Conservation (phyloP, 2,329 filamentous ascomycete species). For the Xylariaceae sp. region DNA sequence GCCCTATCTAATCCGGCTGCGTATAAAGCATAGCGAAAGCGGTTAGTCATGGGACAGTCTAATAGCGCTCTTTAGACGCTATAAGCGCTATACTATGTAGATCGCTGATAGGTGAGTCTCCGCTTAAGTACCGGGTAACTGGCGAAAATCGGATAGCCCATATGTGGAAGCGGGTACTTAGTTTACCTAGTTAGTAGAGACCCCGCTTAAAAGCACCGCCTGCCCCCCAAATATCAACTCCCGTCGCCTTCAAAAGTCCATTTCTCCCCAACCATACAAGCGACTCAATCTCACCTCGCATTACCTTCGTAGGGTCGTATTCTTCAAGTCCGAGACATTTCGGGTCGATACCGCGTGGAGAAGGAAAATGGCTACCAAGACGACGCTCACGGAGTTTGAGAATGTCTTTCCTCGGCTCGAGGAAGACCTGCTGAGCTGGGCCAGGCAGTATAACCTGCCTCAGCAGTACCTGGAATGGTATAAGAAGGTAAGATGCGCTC, state of each 20-base stretch:
- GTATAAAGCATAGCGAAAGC: too few species aligned
- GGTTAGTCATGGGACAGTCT: too few species aligned
- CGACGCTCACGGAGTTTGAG: conserved; percentile 83
- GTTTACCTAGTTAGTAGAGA: conserved; percentile 7
- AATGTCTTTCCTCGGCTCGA: conserved; percentile 81
- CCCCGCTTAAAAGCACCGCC: neutral
- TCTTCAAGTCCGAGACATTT: neutral
- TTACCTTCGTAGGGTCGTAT: neutral
- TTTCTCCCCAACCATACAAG: conserved; percentile 9
- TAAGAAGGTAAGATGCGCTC: conserved; percentile 56
- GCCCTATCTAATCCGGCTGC: too few species aligned
- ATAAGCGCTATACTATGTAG: neutral
- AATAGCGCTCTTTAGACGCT: neutral
- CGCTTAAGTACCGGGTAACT: neutral
- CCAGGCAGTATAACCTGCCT: conserved; percentile 76
- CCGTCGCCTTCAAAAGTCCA: conserved; percentile 1
- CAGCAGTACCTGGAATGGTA: conserved; percentile 79
- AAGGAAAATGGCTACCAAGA: conserved; percentile 58
- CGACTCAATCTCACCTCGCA: neutral
- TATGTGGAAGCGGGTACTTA: conserved; percentile 15
- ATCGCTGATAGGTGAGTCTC: neutral
- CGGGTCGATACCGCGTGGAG: neutral
- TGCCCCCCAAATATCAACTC: conserved; percentile 18
- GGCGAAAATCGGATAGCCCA: conserved; percentile 11
- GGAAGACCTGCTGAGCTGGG: conserved; percentile 73